Conservation (phyloP, 345 rosid species). For the Eucalyptus curtisii region DNA sequence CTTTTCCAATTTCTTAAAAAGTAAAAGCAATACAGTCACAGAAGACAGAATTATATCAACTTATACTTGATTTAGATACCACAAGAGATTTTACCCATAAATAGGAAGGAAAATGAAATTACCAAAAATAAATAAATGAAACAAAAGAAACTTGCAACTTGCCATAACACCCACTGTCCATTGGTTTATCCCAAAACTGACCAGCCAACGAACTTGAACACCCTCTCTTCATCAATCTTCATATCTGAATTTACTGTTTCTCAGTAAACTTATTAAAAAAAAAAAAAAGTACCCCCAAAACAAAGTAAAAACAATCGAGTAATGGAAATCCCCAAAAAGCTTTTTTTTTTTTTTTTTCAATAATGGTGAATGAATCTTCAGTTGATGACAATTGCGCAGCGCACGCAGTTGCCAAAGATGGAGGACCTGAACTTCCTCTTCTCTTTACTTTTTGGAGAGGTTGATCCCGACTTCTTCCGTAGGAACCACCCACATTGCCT, state of each 20-base stretch:
- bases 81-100: not conserved
- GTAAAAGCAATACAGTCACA: not conserved
- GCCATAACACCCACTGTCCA: not conserved
- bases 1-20: not conserved
- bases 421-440: slow-evolving; percentile 42
- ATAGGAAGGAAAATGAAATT: not conserved
- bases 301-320: not conserved
- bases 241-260: not conserved
- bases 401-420: slow-evolving; percentile 59
- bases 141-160: not conserved
- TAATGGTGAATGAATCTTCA: not conserved
- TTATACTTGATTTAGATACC: not conserved
- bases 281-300: not conserved
- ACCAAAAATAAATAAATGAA: not conserved
- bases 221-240: not conserved
- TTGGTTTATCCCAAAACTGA: not conserved
- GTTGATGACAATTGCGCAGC: slow-evolving; percentile 42
- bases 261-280: not conserved
- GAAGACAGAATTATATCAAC: not conserved
- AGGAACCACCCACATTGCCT: slow-evolving; percentile 6
- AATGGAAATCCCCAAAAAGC: not conserved
- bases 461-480: not conserved
- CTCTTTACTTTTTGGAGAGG: slow-evolving; percentile 21
- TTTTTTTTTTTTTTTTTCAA: not conserved
- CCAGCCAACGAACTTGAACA: not conserved